Evolutionary conservation across 306 rosid species (phyloP).

Genomic region (Cucurbita ficifolia): DNA sequence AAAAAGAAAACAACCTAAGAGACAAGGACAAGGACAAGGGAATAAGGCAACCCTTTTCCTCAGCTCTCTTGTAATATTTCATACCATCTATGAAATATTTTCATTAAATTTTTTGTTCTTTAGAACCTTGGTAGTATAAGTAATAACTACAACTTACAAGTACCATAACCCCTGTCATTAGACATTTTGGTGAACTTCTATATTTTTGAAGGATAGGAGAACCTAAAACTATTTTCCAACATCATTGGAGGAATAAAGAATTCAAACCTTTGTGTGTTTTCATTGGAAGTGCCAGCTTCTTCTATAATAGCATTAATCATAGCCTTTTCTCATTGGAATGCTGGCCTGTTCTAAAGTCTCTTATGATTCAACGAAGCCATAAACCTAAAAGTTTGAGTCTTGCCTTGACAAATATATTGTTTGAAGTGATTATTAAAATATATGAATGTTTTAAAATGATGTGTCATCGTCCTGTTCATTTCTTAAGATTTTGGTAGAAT

Average conservation of each 20-base stretch:
- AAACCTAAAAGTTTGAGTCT: neutral
- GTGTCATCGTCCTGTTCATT: neutral
- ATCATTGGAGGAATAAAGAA: neutral
- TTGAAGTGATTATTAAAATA: neutral
- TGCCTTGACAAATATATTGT: neutral
- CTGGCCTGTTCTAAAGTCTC: neutral
- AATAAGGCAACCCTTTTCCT: neutral
- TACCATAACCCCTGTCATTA: neutral
- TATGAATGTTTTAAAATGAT: neutral
- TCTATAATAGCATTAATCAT: neutral
- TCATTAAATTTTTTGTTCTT: neutral
- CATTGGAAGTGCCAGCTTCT: neutral
- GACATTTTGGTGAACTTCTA: neutral
- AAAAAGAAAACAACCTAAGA: neutral
- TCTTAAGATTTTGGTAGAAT: neutral
- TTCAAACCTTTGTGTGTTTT: neutral
- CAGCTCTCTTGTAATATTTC: neutral
- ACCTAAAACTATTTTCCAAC: neutral
- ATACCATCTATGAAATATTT: neutral
- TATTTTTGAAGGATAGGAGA: neutral
- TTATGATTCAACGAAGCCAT: neutral
- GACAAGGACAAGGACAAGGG: neutral
- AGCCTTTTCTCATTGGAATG: neutral
- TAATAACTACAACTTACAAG: neutral
- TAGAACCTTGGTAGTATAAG: neutral